A percentile compares a stretch with the other conserved stretches of the same genome.
These are phyloP conservation scores for Solanum tarijense DNA, from an alignment of 257 asterid species.

Conservation along the genomic window DNA sequence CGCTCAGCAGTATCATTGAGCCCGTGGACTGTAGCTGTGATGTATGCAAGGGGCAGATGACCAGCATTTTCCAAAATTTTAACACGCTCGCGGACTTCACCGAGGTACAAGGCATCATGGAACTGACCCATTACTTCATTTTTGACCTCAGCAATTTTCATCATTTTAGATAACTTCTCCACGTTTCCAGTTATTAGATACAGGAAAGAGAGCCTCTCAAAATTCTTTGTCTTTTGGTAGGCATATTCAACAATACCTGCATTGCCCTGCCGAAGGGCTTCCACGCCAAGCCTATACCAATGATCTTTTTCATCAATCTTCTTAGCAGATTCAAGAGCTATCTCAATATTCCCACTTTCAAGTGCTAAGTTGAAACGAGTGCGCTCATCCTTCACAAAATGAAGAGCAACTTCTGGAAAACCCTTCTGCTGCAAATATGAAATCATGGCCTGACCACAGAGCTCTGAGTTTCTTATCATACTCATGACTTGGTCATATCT, in stretches of 20 bases:
- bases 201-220: slow-evolving; percentile 81
- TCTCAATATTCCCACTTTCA: slow-evolving; percentile 89
- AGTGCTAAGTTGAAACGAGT: slow-evolving; percentile 86
- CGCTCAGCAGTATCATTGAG: slow-evolving; percentile 56
- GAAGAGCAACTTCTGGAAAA: slow-evolving; percentile 93
- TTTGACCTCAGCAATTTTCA: slow-evolving; percentile 87
- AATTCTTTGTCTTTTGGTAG: slow-evolving; percentile 79
- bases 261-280: slow-evolving; percentile 97
- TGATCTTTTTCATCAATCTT: slow-evolving; percentile 84
- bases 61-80: slow-evolving; percentile 73
- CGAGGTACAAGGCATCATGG: slow-evolving; percentile 83
- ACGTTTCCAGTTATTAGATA: slow-evolving; percentile 76
- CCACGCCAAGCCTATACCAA: slow-evolving; percentile 92
- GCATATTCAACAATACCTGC: slow-evolving; percentile 89
- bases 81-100: slow-evolving; percentile 74
- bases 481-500: slow-evolving; percentile 88
- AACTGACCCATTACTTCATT: slow-evolving; percentile 98
- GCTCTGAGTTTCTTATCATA: slow-evolving; percentile 86
- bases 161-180: slow-evolving; percentile 78
- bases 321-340: slow-evolving; percentile 83
- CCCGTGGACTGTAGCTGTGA: slow-evolving; percentile 67
- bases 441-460: slow-evolving; percentile 98
- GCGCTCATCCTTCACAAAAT: slow-evolving; percentile 93
- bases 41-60: slow-evolving; percentile 72
- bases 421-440: slow-evolving; percentile 98